Evolutionary conservation across 2,329 filamentous ascomycete genomes (phyloP), one percentile per base, ranked within the genome.

Genomic region (Nothophaeocryptopus gaeumannii): DNA sequence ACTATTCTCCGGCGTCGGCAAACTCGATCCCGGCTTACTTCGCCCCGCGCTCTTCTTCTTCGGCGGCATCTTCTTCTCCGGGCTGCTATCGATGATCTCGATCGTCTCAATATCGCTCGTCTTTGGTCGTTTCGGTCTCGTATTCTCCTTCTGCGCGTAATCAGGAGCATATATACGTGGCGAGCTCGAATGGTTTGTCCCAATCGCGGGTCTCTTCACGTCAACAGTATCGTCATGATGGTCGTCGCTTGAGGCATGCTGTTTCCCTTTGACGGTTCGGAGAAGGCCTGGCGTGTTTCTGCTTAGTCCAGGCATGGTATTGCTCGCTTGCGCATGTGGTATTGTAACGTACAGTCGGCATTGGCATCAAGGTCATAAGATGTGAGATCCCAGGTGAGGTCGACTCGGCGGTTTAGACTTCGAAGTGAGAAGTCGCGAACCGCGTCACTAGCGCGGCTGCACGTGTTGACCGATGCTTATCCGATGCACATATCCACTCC

Each of bases 181-280:
- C 7, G 20, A 26, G 20, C 20, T 26, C 20, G 20, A 26, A 3
- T 26, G 12, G 10, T 39, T 39, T 39, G 15, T 16, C 7, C 15
- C 36, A 39, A 16, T 16, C 20, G 11, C 26, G 3, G 5, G 12
- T 35, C 14, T 41, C 39, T 16, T 35, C 8, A 39, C 14, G 10
- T 33, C 40, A 26, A n/a, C 4, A 11, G 33, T 13, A 32, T 10
- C 26, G 36, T 68, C 63, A 20, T 68, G 65, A 43, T 74, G 70
- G 39, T 73, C 66, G 1, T 70, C 60, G 5, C 60, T 48, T 5
- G 54, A 63, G 13, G 70, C 72, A 58, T 74, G 69, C 26, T 56
- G 56, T 47, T 65, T 66, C 30, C 63, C 62, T 1, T 51, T 40
- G 5, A 73, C 69, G 5, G 10, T 61, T 8, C 47, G 50, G 7